These are phyloP conservation scores for Solanum ossicruentum DNA, from an alignment of 257 asterid genomes.

Conservation along the genomic window DNA sequence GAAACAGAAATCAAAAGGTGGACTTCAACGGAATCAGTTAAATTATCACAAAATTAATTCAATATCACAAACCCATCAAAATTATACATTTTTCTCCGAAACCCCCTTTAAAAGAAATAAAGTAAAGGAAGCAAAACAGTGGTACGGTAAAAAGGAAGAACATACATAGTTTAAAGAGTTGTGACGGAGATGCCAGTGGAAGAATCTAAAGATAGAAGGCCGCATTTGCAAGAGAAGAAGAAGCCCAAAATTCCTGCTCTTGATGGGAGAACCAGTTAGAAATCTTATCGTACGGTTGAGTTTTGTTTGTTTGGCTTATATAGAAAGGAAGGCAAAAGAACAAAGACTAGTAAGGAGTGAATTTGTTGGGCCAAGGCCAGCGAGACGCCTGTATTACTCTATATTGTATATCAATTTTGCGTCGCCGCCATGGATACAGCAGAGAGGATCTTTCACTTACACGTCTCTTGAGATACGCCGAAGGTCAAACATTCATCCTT, in stretches of 20 bases:
- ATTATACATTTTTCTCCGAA: background rate
- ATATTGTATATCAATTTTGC: background rate
- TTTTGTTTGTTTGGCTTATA: background rate
- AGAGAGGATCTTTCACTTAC: background rate
- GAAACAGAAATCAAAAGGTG: background rate
- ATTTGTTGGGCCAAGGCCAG: background rate
- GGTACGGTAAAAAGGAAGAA: background rate
- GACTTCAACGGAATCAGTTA: background rate
- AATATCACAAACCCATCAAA: background rate
- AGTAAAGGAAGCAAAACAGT: background rate
- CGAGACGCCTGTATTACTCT: background rate
- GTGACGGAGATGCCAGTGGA: slow-evolving; percentile 22
- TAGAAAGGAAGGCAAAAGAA: background rate
- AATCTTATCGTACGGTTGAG: background rate
- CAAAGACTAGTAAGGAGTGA: background rate
- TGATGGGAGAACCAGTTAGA: background rate
- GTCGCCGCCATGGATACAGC: background rate
- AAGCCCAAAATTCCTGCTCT: background rate
- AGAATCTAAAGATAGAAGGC: slow-evolving; percentile 29
- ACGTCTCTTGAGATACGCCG: background rate
- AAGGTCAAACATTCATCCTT: background rate
- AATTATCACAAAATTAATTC: background rate
- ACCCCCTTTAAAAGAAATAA: background rate
- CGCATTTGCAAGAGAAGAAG: slow-evolving; percentile 27
- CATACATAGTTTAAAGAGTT: background rate